These are phyloP conservation scores for Candida piceae DNA, from an alignment of 805 yeast species.

Conservation along the genomic window DNA sequence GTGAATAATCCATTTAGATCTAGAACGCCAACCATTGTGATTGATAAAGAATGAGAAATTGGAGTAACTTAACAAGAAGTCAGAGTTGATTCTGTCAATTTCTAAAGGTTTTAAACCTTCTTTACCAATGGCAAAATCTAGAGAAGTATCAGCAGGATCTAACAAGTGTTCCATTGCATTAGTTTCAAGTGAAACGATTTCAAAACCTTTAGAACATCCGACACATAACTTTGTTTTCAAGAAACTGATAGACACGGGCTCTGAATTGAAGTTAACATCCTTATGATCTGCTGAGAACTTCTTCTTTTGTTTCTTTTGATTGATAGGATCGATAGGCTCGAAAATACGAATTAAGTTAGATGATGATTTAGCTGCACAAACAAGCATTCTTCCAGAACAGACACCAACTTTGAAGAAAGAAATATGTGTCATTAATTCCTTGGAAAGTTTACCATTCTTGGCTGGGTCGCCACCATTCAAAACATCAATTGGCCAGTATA, in stretches of 20 bases:
- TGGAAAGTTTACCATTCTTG: slow-evolving; percentile 58
- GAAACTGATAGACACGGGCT: slow-evolving; percentile 88
- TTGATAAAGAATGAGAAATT: slow-evolving; percentile 94
- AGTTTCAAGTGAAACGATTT: slow-evolving; percentile 80
- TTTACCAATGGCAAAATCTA: slow-evolving; percentile 84
- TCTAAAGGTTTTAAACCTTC: slow-evolving; percentile 87
- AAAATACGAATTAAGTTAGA: slow-evolving; percentile 75
- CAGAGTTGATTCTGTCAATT: slow-evolving; percentile 83
- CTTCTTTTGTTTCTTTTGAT: slow-evolving; percentile 58
- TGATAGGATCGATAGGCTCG: slow-evolving; percentile 80
- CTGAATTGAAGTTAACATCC: slow-evolving; percentile 80
- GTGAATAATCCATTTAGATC: slow-evolving; percentile 87
- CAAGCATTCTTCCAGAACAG: slow-evolving; percentile 81
- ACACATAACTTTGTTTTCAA: slow-evolving; percentile 84
- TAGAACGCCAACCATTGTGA: slow-evolving; percentile 92
- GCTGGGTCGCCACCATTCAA: slow-evolving; percentile 42
- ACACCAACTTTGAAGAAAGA: slow-evolving; percentile 90
- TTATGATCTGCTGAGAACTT: slow-evolving; percentile 61
- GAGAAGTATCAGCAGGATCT: slow-evolving; percentile 97
- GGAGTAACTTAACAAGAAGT: slow-evolving; percentile 82
- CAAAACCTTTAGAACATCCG: slow-evolving; percentile 96
- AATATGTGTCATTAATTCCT: slow-evolving; percentile 81
- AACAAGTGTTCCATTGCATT: slow-evolving; percentile 82
- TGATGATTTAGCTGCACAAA: slow-evolving; percentile 85
- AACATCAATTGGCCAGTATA: slow-evolving; percentile 74